phyloP scores from a whole-genome alignment of 371 early-diverging fungal species.

The Rhizomucor miehei region DNA sequence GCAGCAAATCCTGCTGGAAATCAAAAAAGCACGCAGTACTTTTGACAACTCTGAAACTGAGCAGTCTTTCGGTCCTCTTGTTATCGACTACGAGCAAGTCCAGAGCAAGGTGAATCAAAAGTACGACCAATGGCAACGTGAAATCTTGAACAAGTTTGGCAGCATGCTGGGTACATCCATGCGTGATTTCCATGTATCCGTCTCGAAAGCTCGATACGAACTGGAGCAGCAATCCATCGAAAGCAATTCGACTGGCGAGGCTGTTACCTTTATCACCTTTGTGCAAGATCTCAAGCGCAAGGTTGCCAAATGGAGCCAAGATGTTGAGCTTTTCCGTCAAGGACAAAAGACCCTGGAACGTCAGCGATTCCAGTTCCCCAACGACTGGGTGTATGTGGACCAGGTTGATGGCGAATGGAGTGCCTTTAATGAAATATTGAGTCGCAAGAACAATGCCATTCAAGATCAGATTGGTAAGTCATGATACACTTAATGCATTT shows the following conservation, averaged over 20 bases:
- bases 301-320: slow-evolving; percentile 77
- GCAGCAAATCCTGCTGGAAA: slow-evolving; percentile 93
- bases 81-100: slow-evolving; percentile 95
- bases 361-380: slow-evolving; percentile 91
- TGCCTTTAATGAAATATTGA: slow-evolving; percentile 92
- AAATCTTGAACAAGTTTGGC: slow-evolving; percentile 92
- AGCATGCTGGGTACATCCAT: slow-evolving; percentile 79
- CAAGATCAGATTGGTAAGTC: slow-evolving; percentile 85
- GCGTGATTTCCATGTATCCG: slow-evolving; percentile 75
- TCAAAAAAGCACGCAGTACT: slow-evolving; percentile 90
- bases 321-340: slow-evolving; percentile 84
- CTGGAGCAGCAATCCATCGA: slow-evolving; percentile 90
- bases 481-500: slow-evolving; percentile 1
- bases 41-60: slow-evolving; percentile 95
- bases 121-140: slow-evolving; percentile 97
- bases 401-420: slow-evolving; percentile 98
- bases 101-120: slow-evolving; percentile 97
- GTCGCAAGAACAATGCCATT: slow-evolving; percentile 88
- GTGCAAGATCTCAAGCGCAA: slow-evolving; percentile 93
- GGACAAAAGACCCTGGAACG: slow-evolving; percentile 94
- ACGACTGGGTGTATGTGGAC: slow-evolving; percentile 95
- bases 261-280: slow-evolving; percentile 94
- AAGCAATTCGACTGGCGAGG: slow-evolving; percentile 84
- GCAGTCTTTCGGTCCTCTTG: slow-evolving; percentile 84
- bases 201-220: slow-evolving; percentile 81